Evolutionary conservation across 2,329 filamentous ascomycete genomes (phyloP), one percentile per base, ranked within the genome.

Genomic region (Verticillium klebahnii): DNA sequence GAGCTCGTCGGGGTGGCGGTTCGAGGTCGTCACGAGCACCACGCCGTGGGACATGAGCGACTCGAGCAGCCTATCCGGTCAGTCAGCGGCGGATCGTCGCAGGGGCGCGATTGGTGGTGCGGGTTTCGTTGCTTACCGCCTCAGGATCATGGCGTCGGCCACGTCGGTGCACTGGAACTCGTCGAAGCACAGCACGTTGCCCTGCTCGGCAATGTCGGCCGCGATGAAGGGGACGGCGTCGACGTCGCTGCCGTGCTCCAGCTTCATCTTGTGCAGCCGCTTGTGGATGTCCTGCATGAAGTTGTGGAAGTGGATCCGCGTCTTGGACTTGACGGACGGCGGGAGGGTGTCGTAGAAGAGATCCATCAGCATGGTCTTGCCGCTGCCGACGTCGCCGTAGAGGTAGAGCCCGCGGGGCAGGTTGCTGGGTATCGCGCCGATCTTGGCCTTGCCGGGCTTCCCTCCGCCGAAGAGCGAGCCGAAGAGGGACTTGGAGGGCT

Each of bases 301-400:
- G 75, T 97, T 97, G 80, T 98, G 93, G 77, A 99, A 99, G 79
- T 99, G 95, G 71, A 99, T 97, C 57, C 95, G 85, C 56, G 89
- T 96, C 79, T 97, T 97, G 36, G 87, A 86, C 62, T 82, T 84
- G 66, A 98, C 93, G 63, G 89, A 89, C 17, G 80, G 74, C 0
- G 95, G 95, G 25, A 98, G 80, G 0, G 94, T 97, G 66, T 98
- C 93, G 78, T 93, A 97, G 75, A 98, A 97, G 58, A 99, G 81
- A 73, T 99, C 94, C 95, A 99, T 99, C 72, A 99, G 82, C 95
- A 99, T 99, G 2, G 95, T 99, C 82, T 99, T 99, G 65, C 95
- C 95, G 70, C 92, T 96, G 50, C 95, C 95, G 2, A 99, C 95
- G 73, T 99, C 95, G 62, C 95, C 95, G 71, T 91, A 97, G 74